These are phyloP conservation scores for Tagetes erecta DNA, from an alignment of 129 eudicot species.

Conservation along the genomic window DNA sequence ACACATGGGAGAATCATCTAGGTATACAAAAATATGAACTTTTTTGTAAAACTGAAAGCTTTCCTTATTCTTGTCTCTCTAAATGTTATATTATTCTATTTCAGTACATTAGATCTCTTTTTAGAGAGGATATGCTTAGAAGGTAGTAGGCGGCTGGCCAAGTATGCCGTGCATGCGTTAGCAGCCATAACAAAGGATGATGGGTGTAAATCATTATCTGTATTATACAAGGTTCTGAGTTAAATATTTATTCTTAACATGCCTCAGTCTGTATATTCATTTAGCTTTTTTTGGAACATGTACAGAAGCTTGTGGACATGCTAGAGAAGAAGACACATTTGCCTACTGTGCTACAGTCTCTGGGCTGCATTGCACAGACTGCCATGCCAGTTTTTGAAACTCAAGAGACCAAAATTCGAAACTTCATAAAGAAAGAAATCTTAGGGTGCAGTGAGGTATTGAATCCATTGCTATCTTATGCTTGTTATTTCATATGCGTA, in stretches of 20 bases:
- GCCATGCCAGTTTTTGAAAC: conserved; percentile 97
- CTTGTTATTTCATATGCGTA: not conserved
- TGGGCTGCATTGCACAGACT: conserved; percentile 87
- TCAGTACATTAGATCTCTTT: conserved; percentile 75
- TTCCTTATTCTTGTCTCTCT: conserved; percentile 10
- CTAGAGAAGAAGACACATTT: conserved; percentile 74
- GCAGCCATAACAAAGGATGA: conserved; percentile 94
- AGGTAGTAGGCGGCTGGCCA: conserved; percentile 97
- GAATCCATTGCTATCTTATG: conserved; percentile 18
- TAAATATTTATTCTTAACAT: conserved; percentile 7
- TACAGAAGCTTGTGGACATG: conserved; percentile 95
- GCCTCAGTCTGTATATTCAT: not conserved
- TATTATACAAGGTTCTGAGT: conserved; percentile 70
- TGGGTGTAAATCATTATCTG: conserved; percentile 83
- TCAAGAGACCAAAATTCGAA: conserved; percentile 74
- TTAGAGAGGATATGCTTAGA: conserved; percentile 85
- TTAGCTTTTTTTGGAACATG: conserved; percentile 24
- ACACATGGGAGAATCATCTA: conserved; percentile 79
- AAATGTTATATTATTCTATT: conserved; percentile 9
- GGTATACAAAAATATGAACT: conserved; percentile 41
- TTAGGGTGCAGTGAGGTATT: conserved; percentile 66
- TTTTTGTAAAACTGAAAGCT: not conserved
- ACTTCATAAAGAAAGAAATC: conserved; percentile 64
- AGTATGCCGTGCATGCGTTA: conserved; percentile 91
- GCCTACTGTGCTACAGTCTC: conserved; percentile 93